Base-by-base conservation (phyloP, 176 grass and related monocot species). In the Eremochloa ophiuroides region DNA sequence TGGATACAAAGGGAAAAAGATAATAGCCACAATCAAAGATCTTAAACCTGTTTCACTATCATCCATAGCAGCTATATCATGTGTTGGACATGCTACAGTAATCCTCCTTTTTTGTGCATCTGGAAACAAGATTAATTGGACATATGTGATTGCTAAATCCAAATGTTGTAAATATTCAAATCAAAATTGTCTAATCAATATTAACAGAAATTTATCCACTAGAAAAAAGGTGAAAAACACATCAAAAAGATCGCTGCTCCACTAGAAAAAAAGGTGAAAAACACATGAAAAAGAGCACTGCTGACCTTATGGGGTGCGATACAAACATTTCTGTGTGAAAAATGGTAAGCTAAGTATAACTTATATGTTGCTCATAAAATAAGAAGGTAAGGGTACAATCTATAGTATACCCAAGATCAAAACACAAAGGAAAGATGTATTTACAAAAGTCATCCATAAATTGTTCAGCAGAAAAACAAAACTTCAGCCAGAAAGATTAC, bases 121-220 rank as follows among this genome's bases (percentile, higher is more conserved):
- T 89, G 82, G 29, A 89, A 89, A 34, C n/a, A 65, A 61, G 31
- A 30, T 60, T 41, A 80, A 85, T 22, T 58, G 26, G 30, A 59
- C 61, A 67, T 61, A 40, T 34, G 56, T 47, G 23, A 59, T 61
- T 48, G 48, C 14, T 69, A 74, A 28, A 35, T 74, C 34, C 50
- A 85, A 76, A 59, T 82, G 38, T 62, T 80, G 30, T 53, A 84
- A 84, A 60, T 46, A 67, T 8, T 23, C 6, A 50, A 13, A 75
- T 39, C 28, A 81, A 69, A 34, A 37, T 38, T 76, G 13, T 30
- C 12, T 30, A 77, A 84, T 79, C 38, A 75, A 27, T 56, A 88
- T 4, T 10, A 40, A 39, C 62, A 65, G 33, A 35, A 76, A 50
- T 72, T 82, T 77, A 34, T 60, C 23, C 7, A 61, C 0, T 16